Percentiles rank a stretch among this genome's conserved stretches.
Evolutionary conservation across 2,329 filamentous ascomycete species (phyloP).

Genomic region (Macroventuria anomochaeta): DNA sequence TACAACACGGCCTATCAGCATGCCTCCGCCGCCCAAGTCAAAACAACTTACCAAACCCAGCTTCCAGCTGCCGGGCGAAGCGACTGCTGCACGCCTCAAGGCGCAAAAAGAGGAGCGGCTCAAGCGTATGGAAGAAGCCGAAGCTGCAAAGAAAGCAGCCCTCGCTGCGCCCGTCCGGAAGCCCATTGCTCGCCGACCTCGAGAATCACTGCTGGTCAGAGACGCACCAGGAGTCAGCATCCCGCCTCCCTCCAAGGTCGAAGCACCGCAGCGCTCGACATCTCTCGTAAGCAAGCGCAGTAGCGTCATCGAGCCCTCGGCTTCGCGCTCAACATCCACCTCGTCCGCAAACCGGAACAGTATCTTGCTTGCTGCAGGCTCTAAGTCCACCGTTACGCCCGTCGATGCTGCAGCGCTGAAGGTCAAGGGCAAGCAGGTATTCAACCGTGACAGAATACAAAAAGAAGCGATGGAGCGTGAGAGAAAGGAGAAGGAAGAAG

Average conservation of each 20-base stretch:
- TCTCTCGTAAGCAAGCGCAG: constrained; percentile 33
- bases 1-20: constrained; percentile 52
- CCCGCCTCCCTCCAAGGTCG: constrained; percentile 10
- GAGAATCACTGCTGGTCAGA: constrained; percentile 22
- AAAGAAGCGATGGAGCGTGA: constrained; percentile 51
- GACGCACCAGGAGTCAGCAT: constrained; percentile 24
- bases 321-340: constrained; percentile 29
- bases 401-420: constrained; percentile 41
- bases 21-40: constrained; percentile 57
- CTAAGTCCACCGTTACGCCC: constrained; percentile 37
- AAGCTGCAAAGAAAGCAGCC: constrained; percentile 49
- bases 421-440: constrained; percentile 55
- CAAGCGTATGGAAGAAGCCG: constrained; percentile 43
- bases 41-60: constrained; percentile 59
- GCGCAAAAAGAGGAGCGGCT: constrained; percentile 44
- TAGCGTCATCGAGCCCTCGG: constrained; percentile 27
- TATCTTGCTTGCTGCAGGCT: constrained; percentile 22
- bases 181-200: constrained; percentile 48
- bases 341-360: constrained; percentile 36
- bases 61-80: constrained; percentile 62
- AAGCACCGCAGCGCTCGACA: constrained; percentile 19
- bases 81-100: constrained; percentile 49
- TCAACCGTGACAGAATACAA: constrained; percentile 52
- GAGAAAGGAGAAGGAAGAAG: constrained; percentile 56
- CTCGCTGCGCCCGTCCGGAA: constrained; percentile 49